These are phyloP conservation scores for Trichaptum fuscoviolaceum DNA, from an alignment of 768 basidiomycete genomes.

Conservation along the genomic window DNA sequence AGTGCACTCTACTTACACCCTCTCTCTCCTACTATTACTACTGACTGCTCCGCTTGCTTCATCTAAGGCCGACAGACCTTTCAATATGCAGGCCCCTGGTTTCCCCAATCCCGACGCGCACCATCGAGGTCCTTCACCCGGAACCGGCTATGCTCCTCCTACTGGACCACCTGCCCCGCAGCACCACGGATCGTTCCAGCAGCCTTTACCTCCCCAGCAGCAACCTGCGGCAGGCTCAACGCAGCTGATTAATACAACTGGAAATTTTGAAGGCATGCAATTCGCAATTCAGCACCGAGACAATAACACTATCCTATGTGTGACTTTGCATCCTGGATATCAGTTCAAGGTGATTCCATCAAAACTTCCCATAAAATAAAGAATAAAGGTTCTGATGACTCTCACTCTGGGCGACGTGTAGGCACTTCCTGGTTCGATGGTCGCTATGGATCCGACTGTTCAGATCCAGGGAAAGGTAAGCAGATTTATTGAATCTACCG, in stretches of 20 bases:
- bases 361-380: not conserved
- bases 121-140: not conserved
- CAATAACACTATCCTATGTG: slow-evolving; percentile 26
- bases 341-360: slow-evolving; percentile 22
- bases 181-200: not conserved
- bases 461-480: slow-evolving; percentile 26
- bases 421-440: slow-evolving; percentile 25
- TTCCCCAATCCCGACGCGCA: not conserved
- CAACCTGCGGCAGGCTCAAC: not conserved
- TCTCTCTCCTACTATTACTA: too few relatives aligned
- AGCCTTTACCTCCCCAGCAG: not conserved
- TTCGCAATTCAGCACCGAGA: slow-evolving; percentile 28
- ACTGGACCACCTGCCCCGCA: not conserved
- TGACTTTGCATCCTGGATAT: slow-evolving; percentile 23
- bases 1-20: too few relatives aligned
- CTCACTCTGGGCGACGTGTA: not conserved
- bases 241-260: slow-evolving; percentile 14
- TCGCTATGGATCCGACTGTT: slow-evolving; percentile 27
- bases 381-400: not conserved
- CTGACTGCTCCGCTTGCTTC: too few relatives aligned
- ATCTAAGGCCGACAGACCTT: too few relatives aligned
- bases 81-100: not conserved
- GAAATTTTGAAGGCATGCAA: slow-evolving; percentile 21
- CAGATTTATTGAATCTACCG: not conserved
- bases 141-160: not conserved